phyloP scores from a whole-genome alignment of 2,329 filamentous ascomycete genomes.

The Alternaria tenuissima region DNA sequence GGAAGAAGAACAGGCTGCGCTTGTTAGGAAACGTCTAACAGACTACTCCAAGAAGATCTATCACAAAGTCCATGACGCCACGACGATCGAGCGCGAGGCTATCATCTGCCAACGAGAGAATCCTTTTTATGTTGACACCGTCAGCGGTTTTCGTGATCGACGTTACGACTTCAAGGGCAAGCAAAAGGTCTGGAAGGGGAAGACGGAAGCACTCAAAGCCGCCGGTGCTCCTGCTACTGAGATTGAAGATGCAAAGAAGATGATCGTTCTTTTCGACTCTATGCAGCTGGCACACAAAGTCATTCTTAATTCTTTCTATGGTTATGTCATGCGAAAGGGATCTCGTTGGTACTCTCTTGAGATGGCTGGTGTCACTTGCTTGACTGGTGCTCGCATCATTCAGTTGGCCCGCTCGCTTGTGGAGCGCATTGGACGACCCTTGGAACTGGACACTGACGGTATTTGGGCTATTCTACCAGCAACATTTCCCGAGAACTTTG shows the following conservation, averaged over 20 bases:
- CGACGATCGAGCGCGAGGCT: slow-evolving; percentile 89
- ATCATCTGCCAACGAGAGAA: slow-evolving; percentile 99
- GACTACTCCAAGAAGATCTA: slow-evolving; percentile 99
- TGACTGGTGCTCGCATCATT: slow-evolving; percentile 96
- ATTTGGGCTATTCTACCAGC: slow-evolving; percentile 99
- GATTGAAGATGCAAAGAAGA: slow-evolving; percentile 95
- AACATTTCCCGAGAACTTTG: slow-evolving; percentile 95
- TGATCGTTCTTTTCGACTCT: slow-evolving; percentile 96
- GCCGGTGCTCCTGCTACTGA: slow-evolving; percentile 78
- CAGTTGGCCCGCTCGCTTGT: slow-evolving; percentile 94
- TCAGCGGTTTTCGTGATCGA: slow-evolving; percentile 94
- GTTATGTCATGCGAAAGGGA: slow-evolving; percentile 98
- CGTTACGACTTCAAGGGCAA: slow-evolving; percentile 98
- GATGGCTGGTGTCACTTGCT: slow-evolving; percentile 97
- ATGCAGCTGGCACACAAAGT: slow-evolving; percentile 97
- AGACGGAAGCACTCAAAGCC: slow-evolving; percentile 85
- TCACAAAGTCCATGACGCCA: slow-evolving; percentile 97
- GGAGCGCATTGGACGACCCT: slow-evolving; percentile 87
- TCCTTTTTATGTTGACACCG: slow-evolving; percentile 97
- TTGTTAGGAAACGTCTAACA: slow-evolving; percentile 87
- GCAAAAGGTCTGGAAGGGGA: slow-evolving; percentile 98
- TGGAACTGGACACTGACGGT: slow-evolving; percentile 97
- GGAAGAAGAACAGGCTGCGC: slow-evolving; percentile 79
- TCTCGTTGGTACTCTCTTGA: slow-evolving; percentile 99
- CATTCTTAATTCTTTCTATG: slow-evolving; percentile 98